Evolutionary conservation across 495 filamentous ascomycete species (phyloP).

Genomic region (Cercophora samala): DNA sequence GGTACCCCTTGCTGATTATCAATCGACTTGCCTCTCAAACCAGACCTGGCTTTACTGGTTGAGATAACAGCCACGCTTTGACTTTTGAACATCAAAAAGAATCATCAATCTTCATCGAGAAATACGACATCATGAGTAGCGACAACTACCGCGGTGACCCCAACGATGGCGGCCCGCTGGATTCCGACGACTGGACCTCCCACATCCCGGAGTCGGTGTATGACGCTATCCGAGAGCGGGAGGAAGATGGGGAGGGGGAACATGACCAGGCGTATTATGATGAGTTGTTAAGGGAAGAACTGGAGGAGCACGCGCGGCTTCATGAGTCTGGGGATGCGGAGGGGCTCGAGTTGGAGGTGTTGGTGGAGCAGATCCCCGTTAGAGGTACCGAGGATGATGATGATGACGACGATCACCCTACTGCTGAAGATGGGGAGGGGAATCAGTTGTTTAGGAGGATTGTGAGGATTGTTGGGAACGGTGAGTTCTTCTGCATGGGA

Average conservation of each 20-base stretch:
- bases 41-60: neutral
- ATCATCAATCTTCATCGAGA: too few species aligned
- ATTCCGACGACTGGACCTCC: too few species aligned
- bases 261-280: constrained; percentile 26
- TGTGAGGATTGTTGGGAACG: neutral
- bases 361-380: neutral
- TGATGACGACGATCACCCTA: too few species aligned
- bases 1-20: neutral
- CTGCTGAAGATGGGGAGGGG: neutral
- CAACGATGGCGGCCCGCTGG: neutral
- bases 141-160: neutral
- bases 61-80: neutral
- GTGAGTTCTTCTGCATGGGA: neutral
- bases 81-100: neutral
- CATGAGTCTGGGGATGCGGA: constrained; percentile 21
- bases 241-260: neutral
- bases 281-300: constrained; percentile 42
- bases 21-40: neutral
- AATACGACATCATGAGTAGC: neutral
- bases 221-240: neutral
- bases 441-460: neutral
- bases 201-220: neutral
- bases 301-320: constrained; percentile 46
- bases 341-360: neutral
- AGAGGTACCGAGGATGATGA: neutral